These are phyloP conservation scores for Zelonia costaricensis DNA, from an alignment of 208 protist genomes.

Conservation along the genomic window DNA sequence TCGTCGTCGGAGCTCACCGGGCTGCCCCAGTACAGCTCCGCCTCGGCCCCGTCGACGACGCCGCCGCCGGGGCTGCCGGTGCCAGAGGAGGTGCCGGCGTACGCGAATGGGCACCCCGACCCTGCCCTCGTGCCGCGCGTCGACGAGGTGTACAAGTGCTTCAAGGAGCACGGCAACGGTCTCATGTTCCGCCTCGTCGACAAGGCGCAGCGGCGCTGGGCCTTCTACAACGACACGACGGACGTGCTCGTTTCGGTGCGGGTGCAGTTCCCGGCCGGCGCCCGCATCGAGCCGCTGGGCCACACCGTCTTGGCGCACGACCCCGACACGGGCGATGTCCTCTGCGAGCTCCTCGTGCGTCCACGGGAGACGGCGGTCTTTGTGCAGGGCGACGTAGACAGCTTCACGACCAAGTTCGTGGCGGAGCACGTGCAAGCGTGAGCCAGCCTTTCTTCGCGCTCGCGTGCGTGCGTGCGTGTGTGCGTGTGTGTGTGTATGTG, in stretches of 20 bases:
- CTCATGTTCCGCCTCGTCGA: constrained; percentile 81
- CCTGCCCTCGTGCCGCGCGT: constrained; percentile 26
- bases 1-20: not conserved
- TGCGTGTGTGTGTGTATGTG: no score
- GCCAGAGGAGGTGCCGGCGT: constrained; percentile 28
- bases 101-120: constrained; percentile 54
- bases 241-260: constrained; percentile 48
- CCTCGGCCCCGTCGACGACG: not conserved
- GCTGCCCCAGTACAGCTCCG: not conserved
- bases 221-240: constrained; percentile 82
- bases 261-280: constrained; percentile 41
- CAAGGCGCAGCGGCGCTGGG: constrained; percentile 38
- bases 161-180: constrained; percentile 79
- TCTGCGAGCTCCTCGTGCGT: constrained; percentile 48
- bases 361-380: constrained; percentile 68
- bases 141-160: constrained; percentile 70
- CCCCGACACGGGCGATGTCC: constrained; percentile 36
- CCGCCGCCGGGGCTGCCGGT: constrained; percentile 1
- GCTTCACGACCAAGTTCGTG: constrained; percentile 73
- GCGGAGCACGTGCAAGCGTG: constrained; percentile 29
- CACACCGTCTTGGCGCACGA: constrained; percentile 33
- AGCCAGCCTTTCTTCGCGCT: no score
- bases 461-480: no score
- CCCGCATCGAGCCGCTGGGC: constrained; percentile 43
- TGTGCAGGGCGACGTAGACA: constrained; percentile 49